Evolutionary conservation across 306 rosid genomes (phyloP), one percentile per base, ranked within the genome.

Genomic region (Ormosia semicastrata): DNA sequence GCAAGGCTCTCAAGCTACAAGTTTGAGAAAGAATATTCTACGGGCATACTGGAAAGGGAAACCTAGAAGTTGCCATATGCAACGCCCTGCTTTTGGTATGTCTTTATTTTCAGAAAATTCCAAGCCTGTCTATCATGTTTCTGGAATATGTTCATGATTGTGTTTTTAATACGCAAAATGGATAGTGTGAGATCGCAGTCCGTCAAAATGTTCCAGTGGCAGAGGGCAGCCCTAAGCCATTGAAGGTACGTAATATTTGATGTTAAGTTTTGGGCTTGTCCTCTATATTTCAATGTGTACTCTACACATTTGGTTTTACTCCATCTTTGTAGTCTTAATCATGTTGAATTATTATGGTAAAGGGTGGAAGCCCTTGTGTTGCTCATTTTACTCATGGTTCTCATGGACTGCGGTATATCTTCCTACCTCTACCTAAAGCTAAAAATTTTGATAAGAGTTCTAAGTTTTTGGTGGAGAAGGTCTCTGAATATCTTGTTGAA

Each of bases 111-210:
- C 56, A 44, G 64, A 10, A 18, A 68, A 14, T 64, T 71, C 14
- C 53, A 3, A 63, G 78, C 41, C 8, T 79, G 36, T n/a, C n/a
- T n/a, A n/a, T 57, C 2, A 13, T 71, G 54, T 65, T 72, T 76
- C 66, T 80, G 75, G 86, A 78, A 80, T 39, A 13, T 76, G 70
- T 82, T 81, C 90, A 66, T 88, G 92, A 92, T 92, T 76, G 82
- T 85, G 60, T 77, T 83, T 82, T 86, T 66, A 72, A 81, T 87
- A 66, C 85, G 89, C 93, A 91, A 93, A 92, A 92, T 92, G 98
- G 87, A 95, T 87, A 95, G 99, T 95, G 99, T 95, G 99, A 92
- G 93, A 89, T 95, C 30, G 97, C 98, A 81, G 96, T 96, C 81
- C 70, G 90, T 88, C 77, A 84, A 73, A 76, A 82, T 87, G 63